Evolutionary conservation across 192 early-diverging fungal genomes (phyloP).

Genomic region (Entrophospora sp.): DNA sequence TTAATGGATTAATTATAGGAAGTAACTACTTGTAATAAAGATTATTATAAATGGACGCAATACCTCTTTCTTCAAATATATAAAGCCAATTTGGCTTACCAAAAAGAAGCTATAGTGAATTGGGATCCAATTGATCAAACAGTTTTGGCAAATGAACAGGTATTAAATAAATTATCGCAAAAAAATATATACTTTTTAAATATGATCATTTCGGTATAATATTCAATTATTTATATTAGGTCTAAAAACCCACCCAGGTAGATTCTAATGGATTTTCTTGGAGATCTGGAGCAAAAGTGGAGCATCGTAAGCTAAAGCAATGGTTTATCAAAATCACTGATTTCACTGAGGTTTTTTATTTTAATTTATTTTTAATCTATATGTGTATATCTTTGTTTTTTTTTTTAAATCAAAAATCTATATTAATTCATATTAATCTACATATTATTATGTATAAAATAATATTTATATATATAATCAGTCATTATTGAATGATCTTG

Average conservation of each 20-base stretch:
- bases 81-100: conserved; percentile 73
- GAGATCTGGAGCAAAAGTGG: conserved; percentile 86
- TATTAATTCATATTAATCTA: too few species aligned
- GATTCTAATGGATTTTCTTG: conserved; percentile 80
- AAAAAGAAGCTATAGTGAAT: conserved; percentile 85
- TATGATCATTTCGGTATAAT: background rate
- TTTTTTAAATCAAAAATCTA: background rate
- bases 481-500: conserved; percentile 60
- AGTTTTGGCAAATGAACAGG: conserved; percentile 92
- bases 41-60: conserved; percentile 95
- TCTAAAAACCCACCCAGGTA: conserved; percentile 49
- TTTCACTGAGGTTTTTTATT: conserved; percentile 61
- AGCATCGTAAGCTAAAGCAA: conserved; percentile 74
- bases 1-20: conserved; percentile 40
- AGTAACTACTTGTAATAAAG: conserved; percentile 75
- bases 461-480: background rate
- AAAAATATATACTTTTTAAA: background rate
- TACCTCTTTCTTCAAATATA: conserved; percentile 73
- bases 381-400: background rate
- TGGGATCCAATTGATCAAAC: conserved; percentile 97
- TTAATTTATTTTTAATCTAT: background rate
- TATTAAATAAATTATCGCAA: conserved; percentile 14
- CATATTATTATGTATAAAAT: background rate
- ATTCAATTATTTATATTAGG: background rate
- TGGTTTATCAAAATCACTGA: conserved; percentile 90